Evolutionary conservation across 2,329 filamentous ascomycete species (phyloP).

Genomic region (Davidsoniella australis): DNA sequence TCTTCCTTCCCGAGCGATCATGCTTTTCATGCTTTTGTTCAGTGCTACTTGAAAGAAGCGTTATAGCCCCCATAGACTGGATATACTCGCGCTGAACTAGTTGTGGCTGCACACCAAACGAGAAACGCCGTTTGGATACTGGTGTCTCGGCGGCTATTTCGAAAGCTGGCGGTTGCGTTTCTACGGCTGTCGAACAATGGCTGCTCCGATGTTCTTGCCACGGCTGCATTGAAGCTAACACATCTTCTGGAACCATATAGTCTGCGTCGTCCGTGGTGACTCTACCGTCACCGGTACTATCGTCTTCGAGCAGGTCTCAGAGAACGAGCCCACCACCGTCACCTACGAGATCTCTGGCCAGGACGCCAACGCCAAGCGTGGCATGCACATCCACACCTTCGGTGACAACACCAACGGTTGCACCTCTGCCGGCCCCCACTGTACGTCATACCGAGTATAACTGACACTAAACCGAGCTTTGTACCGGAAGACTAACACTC

Average conservation of each 20-base stretch:
- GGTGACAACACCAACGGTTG: constrained; percentile 99
- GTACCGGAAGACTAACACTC: constrained; percentile 13
- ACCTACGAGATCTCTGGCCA: constrained; percentile 84
- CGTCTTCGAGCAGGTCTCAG: constrained; percentile 80
- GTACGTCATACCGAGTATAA: constrained; percentile 34
- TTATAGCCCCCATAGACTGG: neutral
- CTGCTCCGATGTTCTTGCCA: neutral
- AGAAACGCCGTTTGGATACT: neutral
- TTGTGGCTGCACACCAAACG: neutral
- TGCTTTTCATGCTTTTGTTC: constrained; percentile 12
- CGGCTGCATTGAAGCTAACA: constrained; percentile 3
- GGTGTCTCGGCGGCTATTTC: too few relatives aligned
- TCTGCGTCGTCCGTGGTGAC: constrained; percentile 95
- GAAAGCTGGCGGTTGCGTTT: too few relatives aligned
- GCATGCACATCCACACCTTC: constrained; percentile 97
- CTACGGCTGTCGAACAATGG: neutral
- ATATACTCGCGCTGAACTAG: neutral
- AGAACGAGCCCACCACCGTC: constrained; percentile 69
- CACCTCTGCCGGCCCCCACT: constrained; percentile 95
- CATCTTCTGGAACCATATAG: constrained; percentile 29
- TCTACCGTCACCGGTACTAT: constrained; percentile 88
- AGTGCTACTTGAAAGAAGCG: neutral
- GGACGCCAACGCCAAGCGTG: constrained; percentile 89
- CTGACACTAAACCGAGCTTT: neutral
- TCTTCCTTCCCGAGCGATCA: neutral